Base-by-base conservation (phyloP, 441 rosid genomes). In the Populus hybrid region DNA sequence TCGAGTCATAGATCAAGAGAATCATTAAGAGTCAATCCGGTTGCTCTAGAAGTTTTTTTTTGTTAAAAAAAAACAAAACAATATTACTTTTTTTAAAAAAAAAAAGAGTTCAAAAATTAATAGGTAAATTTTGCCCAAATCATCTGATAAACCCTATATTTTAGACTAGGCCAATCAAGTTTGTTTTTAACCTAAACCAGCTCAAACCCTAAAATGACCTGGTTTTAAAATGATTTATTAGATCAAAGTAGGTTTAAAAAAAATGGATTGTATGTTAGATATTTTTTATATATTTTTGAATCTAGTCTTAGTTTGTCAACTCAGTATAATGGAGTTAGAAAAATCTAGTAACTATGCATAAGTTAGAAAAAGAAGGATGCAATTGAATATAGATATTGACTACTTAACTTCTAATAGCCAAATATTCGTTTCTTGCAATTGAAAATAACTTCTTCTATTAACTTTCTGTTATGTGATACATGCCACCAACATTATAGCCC, bases 51-150 rank as follows among this genome's bases (percentile, higher is more conserved):
- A 9, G 12, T 40, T 40, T 40, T 38, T 38, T 38, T 36, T 36
- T 36, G 0, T 24, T 26, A 26, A 1, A 1, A 36, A 36, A 36
- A 38, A 40, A 9, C 12, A 9, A 9, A 38, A 38, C 1, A 0
- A 38, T 38, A 38, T 9, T 2, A 9, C 0, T 38, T 38, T 38
- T 38, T 38, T 8, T 8, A 8, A 9, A 40, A 9, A 38, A 9
- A 38, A 9, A 9, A 32, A 5, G 6, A 38, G 9, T 38, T 40
- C 0, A 40, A 40, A 40, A 40, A 2, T 40, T 40, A 0, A 40
- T 40, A 0, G 12, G 0, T 2, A 40, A 0, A 40, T 40, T 40
- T 0, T 40, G 0, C 0, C 3, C 12, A 40, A 40, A 0, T 40
- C 0, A 1, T 0, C 1, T 1, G 19, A 14, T 14, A 1, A 14